Conservation (phyloP, 805 yeast species). For the Kazachstania psychrophila region DNA sequence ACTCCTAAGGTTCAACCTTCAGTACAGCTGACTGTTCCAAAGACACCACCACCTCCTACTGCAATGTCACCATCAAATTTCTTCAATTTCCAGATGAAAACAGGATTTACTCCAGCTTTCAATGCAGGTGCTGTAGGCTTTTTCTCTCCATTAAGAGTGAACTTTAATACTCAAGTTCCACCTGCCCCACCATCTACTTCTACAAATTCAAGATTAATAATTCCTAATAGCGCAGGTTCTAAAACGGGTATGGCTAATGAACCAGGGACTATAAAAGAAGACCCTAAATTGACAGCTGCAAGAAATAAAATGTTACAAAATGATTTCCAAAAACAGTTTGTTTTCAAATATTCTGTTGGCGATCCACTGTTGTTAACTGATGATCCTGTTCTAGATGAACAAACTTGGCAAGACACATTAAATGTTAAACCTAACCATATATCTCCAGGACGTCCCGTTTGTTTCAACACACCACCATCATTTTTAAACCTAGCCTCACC, state of each 20-base stretch:
- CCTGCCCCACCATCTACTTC: neutral
- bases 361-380: slow-evolving; percentile 28
- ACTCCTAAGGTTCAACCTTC: slow-evolving; percentile 1
- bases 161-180: neutral
- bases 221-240: too few relatives aligned
- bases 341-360: slow-evolving; percentile 23
- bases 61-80: slow-evolving; percentile 1
- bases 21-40: neutral
- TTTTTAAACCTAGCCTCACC: slow-evolving; percentile 24
- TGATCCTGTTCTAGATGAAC: slow-evolving; percentile 12
- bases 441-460: slow-evolving; percentile 6
- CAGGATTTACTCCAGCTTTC: neutral
- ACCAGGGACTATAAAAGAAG: too few relatives aligned
- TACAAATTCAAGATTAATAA: too few relatives aligned
- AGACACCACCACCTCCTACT: slow-evolving; percentile 2
- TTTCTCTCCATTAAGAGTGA: slow-evolving; percentile 1
- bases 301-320: neutral
- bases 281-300: too few relatives aligned
- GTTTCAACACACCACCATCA: slow-evolving; percentile 27
- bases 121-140: neutral
- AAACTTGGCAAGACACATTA: slow-evolving; percentile 3
- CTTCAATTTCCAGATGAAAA: slow-evolving; percentile 1
- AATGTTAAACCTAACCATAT: neutral
- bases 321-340: slow-evolving; percentile 10
- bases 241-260: too few relatives aligned